Conservation (phyloP, 2,329 filamentous ascomycete genomes). For the Phaeosphaeria sp. region DNA sequence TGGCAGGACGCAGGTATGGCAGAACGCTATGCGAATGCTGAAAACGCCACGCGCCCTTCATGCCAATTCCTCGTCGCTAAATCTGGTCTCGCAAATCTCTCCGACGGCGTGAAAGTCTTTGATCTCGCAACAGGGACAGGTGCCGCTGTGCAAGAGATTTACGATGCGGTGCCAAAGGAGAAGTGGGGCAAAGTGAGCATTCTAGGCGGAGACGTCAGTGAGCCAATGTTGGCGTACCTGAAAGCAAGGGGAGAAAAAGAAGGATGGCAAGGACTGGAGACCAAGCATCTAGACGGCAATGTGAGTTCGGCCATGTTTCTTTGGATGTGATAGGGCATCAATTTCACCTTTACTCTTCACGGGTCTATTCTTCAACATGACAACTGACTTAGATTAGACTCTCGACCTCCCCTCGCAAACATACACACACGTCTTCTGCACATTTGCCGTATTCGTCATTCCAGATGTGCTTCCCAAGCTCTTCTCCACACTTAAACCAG, state of each 20-base stretch:
- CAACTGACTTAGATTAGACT: neutral
- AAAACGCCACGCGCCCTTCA: constrained; percentile 27
- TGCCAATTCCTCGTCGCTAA: constrained; percentile 19
- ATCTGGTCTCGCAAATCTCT: constrained; percentile 2
- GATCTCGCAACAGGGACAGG: constrained; percentile 38
- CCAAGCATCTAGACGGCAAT: constrained; percentile 22
- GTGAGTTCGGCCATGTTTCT: constrained; percentile 5
- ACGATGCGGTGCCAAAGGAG: constrained; percentile 16
- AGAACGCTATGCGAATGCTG: constrained; percentile 22
- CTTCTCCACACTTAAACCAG: constrained; percentile 2
- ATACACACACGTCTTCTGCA: constrained; percentile 32
- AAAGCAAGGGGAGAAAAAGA: constrained; percentile 14
- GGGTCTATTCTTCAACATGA: constrained; percentile 7
- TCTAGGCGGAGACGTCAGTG: constrained; percentile 29
- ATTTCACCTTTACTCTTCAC: neutral
- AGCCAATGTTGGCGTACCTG: constrained; percentile 28
- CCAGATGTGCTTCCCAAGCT: constrained; percentile 7
- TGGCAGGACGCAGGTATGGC: constrained; percentile 20
- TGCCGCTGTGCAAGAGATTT: constrained; percentile 25
- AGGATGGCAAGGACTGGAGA: constrained; percentile 26
- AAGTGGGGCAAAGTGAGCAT: constrained; percentile 23
- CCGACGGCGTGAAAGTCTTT: constrained; percentile 13
- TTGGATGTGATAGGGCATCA: neutral
- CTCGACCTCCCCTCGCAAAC: neutral
- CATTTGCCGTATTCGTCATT: constrained; percentile 31